These are phyloP conservation scores for Plasmodium reichenowi DNA, from an alignment of 169 alveolate species.

Conservation along the genomic window DNA sequence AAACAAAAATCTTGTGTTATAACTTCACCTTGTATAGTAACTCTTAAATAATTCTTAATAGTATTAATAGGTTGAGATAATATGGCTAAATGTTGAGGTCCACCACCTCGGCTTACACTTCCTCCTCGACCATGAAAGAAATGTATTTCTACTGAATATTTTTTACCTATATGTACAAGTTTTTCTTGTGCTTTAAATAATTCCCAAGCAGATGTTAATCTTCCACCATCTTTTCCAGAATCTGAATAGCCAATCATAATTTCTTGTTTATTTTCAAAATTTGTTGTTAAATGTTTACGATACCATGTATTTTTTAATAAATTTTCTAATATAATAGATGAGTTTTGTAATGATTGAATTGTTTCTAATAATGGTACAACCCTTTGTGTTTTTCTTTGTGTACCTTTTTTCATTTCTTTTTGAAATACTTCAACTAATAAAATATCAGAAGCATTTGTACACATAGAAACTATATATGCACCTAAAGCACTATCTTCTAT, in stretches of 20 bases:
- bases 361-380: constrained; percentile 90
- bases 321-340: constrained; percentile 84
- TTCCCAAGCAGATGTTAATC: constrained; percentile 90
- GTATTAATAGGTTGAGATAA: constrained; percentile 89
- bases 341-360: constrained; percentile 83
- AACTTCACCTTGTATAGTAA: constrained; percentile 89
- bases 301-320: constrained; percentile 86
- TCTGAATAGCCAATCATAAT: constrained; percentile 92
- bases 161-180: constrained; percentile 81
- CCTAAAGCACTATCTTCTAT: constrained; percentile 87
- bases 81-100: constrained; percentile 89
- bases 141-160: constrained; percentile 81
- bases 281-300: constrained; percentile 79
- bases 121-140: constrained; percentile 92
- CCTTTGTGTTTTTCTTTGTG: constrained; percentile 75
- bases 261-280: constrained; percentile 83
- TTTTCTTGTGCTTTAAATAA: constrained; percentile 87
- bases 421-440: constrained; percentile 85
- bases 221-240: constrained; percentile 90
- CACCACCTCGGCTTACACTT: constrained; percentile 90
- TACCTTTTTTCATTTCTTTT: constrained; percentile 61
- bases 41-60: constrained; percentile 85
- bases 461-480: constrained; percentile 89
- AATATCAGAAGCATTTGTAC: constrained; percentile 87
- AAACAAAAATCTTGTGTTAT: constrained; percentile 84